Evolutionary conservation across 495 filamentous ascomycete genomes (phyloP).

Genomic region (Amphirosellinia nigrospora): DNA sequence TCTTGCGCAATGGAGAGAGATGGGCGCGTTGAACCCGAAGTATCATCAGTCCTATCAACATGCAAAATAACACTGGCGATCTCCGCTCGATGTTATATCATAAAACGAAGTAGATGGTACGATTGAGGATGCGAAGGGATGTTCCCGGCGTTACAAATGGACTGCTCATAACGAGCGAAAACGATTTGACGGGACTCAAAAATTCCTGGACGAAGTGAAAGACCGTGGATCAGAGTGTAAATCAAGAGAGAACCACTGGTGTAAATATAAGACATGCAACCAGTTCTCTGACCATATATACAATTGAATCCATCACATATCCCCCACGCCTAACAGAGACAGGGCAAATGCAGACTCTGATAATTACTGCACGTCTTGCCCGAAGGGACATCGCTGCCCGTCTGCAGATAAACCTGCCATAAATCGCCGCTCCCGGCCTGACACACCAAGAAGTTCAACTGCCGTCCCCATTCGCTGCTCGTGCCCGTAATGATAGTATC

Average conservation of each 20-base stretch:
- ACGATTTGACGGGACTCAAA: not conserved
- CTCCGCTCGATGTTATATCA: conserved; percentile 21
- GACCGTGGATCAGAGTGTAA: conserved; percentile 14
- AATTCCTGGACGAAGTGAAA: not conserved
- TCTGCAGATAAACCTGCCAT: conserved; percentile 58
- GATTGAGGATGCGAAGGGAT: conserved; percentile 6
- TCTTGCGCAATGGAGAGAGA: not conserved
- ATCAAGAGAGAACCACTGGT: not conserved
- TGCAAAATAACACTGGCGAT: not conserved
- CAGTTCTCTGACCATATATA: not conserved
- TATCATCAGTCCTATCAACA: too few relatives aligned
- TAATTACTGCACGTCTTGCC: conserved; percentile 57
- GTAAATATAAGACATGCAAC: conserved; percentile 2
- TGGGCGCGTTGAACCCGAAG: not conserved
- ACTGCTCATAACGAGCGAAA: not conserved
- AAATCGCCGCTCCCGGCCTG: conserved; percentile 43
- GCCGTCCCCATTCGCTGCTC: conserved; percentile 52
- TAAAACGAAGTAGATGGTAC: not conserved
- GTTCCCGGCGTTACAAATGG: conserved; percentile 27
- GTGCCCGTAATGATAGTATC: conserved; percentile 58
- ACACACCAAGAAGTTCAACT: conserved; percentile 60
- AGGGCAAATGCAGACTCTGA: conserved; percentile 59
- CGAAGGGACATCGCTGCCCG: conserved; percentile 52
- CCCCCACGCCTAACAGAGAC: conserved; percentile 45
- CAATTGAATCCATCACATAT: not conserved